Evolutionary conservation across 441 rosid genomes (phyloP).

Genomic region (Eruca vesicaria): DNA sequence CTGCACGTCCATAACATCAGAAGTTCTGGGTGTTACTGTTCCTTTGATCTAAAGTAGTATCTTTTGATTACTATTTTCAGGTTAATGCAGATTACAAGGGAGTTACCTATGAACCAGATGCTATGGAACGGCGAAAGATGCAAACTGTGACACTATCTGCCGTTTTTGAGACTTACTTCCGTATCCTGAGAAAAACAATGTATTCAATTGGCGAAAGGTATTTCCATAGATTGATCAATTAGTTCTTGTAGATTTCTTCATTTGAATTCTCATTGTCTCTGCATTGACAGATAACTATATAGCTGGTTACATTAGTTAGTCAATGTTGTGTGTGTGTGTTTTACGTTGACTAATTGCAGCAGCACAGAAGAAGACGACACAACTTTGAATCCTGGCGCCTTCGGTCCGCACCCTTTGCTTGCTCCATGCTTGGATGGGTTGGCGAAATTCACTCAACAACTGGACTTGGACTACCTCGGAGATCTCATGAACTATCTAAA

Average conservation of each 20-base stretch:
- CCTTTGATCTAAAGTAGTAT: slow-evolving; percentile 5
- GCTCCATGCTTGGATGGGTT: slow-evolving; percentile 83
- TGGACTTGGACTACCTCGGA: slow-evolving; percentile 88
- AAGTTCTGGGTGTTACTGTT: slow-evolving; percentile 12
- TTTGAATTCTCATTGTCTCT: background rate
- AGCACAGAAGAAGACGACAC: slow-evolving; percentile 40
- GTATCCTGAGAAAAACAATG: slow-evolving; percentile 78
- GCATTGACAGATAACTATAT: background rate
- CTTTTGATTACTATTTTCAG: slow-evolving; percentile 35
- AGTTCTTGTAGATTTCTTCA: background rate
- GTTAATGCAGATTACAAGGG: slow-evolving; percentile 83
- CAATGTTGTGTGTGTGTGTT: background rate
- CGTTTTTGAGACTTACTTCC: slow-evolving; percentile 90
- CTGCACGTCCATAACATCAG: slow-evolving; percentile 12
- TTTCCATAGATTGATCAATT: background rate
- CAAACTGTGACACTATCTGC: slow-evolving; percentile 82
- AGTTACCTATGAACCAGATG: slow-evolving; percentile 63
- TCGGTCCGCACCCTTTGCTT: slow-evolving; percentile 70
- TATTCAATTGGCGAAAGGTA: slow-evolving; percentile 56
- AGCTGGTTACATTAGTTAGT: background rate
- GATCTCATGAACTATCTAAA: slow-evolving; percentile 91
- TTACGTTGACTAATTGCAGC: slow-evolving; percentile 25
- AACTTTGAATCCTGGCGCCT: slow-evolving; percentile 33
- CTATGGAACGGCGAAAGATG: slow-evolving; percentile 63
- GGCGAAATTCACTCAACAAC: slow-evolving; percentile 77